Percentiles rank a stretch among this genome's conserved stretches.
phyloP scores from a whole-genome alignment of 306 rosid genomes.

The Prosopis cineraria region DNA sequence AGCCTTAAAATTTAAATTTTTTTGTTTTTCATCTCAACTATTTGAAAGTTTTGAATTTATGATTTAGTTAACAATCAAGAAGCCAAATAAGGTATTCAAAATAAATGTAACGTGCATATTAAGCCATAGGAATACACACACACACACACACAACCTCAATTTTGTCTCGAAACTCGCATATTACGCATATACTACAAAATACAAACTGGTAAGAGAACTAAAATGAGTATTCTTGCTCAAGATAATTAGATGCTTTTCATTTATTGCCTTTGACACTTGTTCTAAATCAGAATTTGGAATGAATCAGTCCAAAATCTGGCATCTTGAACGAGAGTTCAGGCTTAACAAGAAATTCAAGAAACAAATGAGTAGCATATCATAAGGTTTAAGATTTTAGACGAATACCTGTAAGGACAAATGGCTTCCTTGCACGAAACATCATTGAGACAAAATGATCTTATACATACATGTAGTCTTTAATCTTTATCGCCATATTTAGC shows the following conservation, averaged over 20 bases:
- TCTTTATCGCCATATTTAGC: neutral
- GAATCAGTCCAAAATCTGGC: neutral
- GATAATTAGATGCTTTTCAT: neutral
- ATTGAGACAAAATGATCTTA: too few species aligned
- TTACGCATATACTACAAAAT: too few species aligned
- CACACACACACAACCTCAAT: too few species aligned
- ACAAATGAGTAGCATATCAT: neutral
- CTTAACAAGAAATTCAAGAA: neutral
- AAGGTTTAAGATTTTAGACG: neutral
- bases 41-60: too few species aligned
- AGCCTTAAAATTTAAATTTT: too few species aligned
- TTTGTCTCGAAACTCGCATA: too few species aligned
- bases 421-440: slow-evolving; percentile 42
- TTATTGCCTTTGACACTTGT: neutral
- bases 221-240: neutral
- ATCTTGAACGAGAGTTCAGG: neutral
- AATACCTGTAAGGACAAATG: neutral
- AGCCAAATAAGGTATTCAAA: too few species aligned
- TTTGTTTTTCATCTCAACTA: too few species aligned
- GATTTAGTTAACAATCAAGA: too few species aligned
- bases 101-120: neutral
- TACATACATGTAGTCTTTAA: too few species aligned
- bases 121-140: too few species aligned
- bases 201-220: neutral
- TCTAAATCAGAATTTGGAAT: neutral